Evolutionary conservation across 352 stramenopile species (phyloP), one percentile per base, ranked within the genome.

Genomic region (Globisporangium sylvaticum): DNA sequence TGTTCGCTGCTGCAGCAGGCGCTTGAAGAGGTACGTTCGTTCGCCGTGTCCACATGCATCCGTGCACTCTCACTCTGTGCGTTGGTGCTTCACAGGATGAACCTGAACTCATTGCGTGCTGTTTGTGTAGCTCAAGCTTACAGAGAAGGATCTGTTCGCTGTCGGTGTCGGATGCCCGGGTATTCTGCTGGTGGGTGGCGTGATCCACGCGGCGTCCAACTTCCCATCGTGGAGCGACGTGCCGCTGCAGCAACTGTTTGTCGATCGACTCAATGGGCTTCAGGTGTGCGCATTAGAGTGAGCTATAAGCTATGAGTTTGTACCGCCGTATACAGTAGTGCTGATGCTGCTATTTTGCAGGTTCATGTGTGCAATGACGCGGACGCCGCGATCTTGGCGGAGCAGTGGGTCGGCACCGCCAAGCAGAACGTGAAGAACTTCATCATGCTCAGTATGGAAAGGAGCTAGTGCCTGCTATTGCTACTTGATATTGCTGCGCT

Each of bases 381-480:
- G 3, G 87, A 95, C 64, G 87, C 87, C 12, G 87, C 87, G 64
- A 87, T 94, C 56, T 62, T 92, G 58, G 87, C 87, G 9, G 87
- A 95, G 68, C 77, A 91, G 58, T 95, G 85, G 87, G 80, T 94
- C 29, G 87, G 87, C 59, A 81, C 73, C 7, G 87, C 87, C 10
- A 87, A 84, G 56, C 67, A 69, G 12, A 69, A 71, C 32, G 68
- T 94, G 46, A 76, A 84, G 57, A 79, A 88, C 64, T 91, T 94
- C 53, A 80, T 93, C 73, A 95, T 95, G 87, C 68, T 95, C 15
- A 94, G 87, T 95, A 83, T 25, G 57, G n/a, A 42, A 2, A 14
- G 10, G 27, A 18, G 7, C 37, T 20, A 20, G 18, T 20, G 7
- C 10, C 7, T 66, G 50, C 25, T 8, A 20, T 54, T 7, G 25